Base-by-base conservation (phyloP, 164 flowering plant species). In the Paratinospora sagittata region DNA sequence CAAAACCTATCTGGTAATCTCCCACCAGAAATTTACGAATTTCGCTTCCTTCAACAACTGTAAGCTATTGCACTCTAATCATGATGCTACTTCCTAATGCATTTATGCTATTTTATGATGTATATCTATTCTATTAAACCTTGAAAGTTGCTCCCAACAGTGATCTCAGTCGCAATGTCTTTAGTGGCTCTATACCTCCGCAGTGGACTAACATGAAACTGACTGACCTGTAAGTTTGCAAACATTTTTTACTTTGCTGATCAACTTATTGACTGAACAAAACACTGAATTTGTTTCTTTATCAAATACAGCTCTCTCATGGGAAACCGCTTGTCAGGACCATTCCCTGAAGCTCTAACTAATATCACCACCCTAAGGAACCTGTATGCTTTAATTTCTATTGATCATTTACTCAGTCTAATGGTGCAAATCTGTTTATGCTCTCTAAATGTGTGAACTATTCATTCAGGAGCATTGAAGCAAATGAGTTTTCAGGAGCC, bases 241-340 rank as follows among this genome's bases (percentile, higher is more conserved):
- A 62, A 2, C 27, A 12, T 36, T 21, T 9, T 65, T 19, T 19
- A 57, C 27, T 1, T 39, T 16, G n/a, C 47, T 30, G 17, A n/a
- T 41, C 63, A 49, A 62, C 16, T 30, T 17, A 67, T 30, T 45
- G 23, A 19, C 27, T 8, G 58, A 27, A 21, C 9, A 6, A 1
- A 24, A 60, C 6, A 70, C 33, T 41, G 27, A 26, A 34, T 39
- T 33, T 67, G 60, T 26, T 26, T 24, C 63, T 69, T 36, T 16
- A 27, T 45, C 60, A 12, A 36, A n/a, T 74, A 79, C 90, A 91
- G 97, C 73, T 84, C 93, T 58, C 74, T 91, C 0, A 89, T 91
- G 97, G 90, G 87, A 67, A 91, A 91, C 75, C 82, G 78, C 34
- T 76, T 91, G 68, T 86, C 90, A 0, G 97, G 97, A 69, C 90